phyloP scores from a whole-genome alignment of 2,329 filamentous ascomycete species.

The Botryotinia convoluta region DNA sequence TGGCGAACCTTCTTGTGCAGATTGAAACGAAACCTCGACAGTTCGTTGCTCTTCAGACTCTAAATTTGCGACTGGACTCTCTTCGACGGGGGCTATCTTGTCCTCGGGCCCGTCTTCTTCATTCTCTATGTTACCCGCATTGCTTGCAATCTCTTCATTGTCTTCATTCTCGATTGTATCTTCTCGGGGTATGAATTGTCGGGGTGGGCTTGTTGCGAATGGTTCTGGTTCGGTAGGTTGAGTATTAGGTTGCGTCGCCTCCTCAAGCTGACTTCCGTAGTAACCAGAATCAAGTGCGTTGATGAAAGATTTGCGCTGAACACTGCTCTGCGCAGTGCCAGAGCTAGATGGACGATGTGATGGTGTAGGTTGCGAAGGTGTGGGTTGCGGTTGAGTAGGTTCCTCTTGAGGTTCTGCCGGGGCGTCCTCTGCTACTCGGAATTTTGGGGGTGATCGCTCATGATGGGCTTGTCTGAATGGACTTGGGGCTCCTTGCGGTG shows the following conservation, averaged over 20 bases:
- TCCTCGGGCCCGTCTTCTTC: not conserved
- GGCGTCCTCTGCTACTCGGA: constrained; percentile 58
- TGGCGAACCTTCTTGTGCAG: constrained; percentile 47
- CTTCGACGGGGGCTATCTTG: constrained; percentile 18
- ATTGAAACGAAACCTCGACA: constrained; percentile 42
- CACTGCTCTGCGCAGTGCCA: constrained; percentile 21
- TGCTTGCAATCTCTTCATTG: not conserved
- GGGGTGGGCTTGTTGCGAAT: not conserved
- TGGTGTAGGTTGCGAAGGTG: not conserved
- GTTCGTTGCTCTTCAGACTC: constrained; percentile 32
- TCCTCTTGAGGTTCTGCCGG: constrained; percentile 21
- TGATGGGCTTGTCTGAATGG: constrained; percentile 40
- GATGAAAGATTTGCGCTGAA: constrained; percentile 36
- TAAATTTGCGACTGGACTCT: constrained; percentile 22
- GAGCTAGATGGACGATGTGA: constrained; percentile 5
- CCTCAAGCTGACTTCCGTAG: constrained; percentile 57
- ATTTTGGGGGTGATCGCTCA: constrained; percentile 44
- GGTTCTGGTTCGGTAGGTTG: constrained; percentile 24
- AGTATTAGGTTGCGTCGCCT: constrained; percentile 26
- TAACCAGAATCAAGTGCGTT: constrained; percentile 63
- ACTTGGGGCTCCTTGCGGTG: constrained; percentile 49
- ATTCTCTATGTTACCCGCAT: not conserved
- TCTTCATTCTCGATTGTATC: not conserved
- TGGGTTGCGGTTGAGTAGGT: not conserved
- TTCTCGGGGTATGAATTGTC: constrained; percentile 18